Base-by-base conservation (phyloP, 306 rosid species). In the Cyclanthera cordifolia region DNA sequence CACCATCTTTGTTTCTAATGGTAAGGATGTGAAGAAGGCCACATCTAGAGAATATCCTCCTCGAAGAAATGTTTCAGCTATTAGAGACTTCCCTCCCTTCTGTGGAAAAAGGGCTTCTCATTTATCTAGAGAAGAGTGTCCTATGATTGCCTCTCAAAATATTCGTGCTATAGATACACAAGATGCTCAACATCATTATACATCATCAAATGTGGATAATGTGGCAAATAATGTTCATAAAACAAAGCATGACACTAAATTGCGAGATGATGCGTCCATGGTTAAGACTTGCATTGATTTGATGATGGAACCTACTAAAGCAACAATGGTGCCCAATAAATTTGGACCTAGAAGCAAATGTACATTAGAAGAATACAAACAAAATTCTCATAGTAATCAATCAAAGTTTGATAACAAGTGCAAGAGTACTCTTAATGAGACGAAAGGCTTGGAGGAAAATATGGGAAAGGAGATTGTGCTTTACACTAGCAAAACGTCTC, bases 31-130 rank as follows among this genome's bases (percentile, higher is more conserved):
- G 68, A 52, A 71, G 71, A 80, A 81, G 70, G 59, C 39, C 61
- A 48, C 57, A 25, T 70, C 75, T 49, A 76, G 74, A 83, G 83
- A 77, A 59, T 79, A 78, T 77, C 83, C 84, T 80, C 89, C 89
- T 51, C 84, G 76, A 71, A 84, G 90, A 79, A 79, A 53, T 59
- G 77, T 87, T 75, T 86, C 94, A 51, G 98, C 96, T 47, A 39
- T 77, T 55, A 82, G 98, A 72, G 76, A 80, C 72, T 87, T 84
- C 46, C 98, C 96, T 60, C 87, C 70, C 74, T 71, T 73, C 10
- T 93, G 98, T 55, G 95, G 98, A 72, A 81, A 77, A 56, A 79
- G 79, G 78, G 87, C 85, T 74, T 71, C 83, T 23, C 58, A 13
- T 61, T 76, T 77, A 20, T 39, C 52, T 63, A 76, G 30, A 67